These are phyloP conservation scores for Fusarium pininemorale DNA, from an alignment of 2,329 filamentous ascomycete species.

Conservation along the genomic window DNA sequence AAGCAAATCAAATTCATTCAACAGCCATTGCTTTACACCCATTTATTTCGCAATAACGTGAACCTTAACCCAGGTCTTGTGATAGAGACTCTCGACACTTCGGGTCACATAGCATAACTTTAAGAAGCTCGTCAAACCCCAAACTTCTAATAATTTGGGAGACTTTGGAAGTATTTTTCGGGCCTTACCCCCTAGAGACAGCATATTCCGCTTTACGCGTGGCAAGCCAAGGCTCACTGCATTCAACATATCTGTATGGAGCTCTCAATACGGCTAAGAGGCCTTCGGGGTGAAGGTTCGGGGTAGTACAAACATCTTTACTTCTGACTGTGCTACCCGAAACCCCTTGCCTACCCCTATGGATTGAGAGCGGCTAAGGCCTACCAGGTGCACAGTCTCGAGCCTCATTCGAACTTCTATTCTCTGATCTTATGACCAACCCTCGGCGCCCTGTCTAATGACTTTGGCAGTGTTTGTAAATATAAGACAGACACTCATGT, in stretches of 20 bases:
- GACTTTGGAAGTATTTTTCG: not conserved
- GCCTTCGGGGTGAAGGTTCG: fast-evolving
- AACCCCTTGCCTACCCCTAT: not conserved
- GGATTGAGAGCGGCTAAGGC: fast-evolving
- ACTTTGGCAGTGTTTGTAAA: fast-evolving
- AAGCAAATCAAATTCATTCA: not conserved
- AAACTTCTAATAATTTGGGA: not conserved
- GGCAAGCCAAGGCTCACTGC: fast-evolving
- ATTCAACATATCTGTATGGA: not conserved
- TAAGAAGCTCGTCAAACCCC: too few relatives aligned
- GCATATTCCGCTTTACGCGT: fast-evolving
- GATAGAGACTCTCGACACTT: too few relatives aligned
- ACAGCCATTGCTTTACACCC: too few relatives aligned
- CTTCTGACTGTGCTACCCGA: not conserved
- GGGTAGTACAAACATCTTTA: not conserved
- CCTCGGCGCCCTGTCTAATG: fast-evolving
- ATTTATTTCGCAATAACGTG: too few relatives aligned
- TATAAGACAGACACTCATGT: not conserved
- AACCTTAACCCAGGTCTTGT: too few relatives aligned
- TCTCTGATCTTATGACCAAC: fast-evolving
- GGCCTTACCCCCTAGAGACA: not conserved
- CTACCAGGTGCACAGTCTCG: fast-evolving
- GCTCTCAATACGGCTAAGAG: not conserved
- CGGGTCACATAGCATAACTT: not conserved
- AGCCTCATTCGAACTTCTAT: not conserved